phyloP scores from a whole-genome alignment of 2,329 filamentous ascomycete genomes.

The Exophiala viscosa region DNA sequence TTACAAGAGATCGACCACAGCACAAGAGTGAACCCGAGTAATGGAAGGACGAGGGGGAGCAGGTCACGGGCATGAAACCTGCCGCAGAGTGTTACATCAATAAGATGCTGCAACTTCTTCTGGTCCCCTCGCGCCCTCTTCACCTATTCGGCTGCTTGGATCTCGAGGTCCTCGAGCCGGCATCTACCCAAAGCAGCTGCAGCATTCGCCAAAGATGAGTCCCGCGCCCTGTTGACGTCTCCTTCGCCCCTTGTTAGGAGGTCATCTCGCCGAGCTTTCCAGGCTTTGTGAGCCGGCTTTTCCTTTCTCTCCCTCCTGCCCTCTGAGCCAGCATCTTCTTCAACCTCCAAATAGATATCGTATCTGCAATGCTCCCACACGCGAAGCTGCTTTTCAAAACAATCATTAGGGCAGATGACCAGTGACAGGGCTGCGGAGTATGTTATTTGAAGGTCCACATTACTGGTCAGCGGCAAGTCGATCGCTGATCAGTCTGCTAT shows the following conservation, averaged over 20 bases:
- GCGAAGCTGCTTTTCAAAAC: constrained; percentile 26
- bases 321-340: background rate
- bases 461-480: constrained; percentile 10
- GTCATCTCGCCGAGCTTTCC: constrained; percentile 6
- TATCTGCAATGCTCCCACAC: constrained; percentile 18
- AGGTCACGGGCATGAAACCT: no score
- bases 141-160: no score
- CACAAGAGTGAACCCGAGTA: no score
- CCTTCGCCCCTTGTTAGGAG: constrained; percentile 1
- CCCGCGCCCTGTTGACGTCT: constrained; percentile 2
- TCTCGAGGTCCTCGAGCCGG: background rate
- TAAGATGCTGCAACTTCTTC: no score
- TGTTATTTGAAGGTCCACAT: constrained; percentile 22
- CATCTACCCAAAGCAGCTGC: constrained; percentile 1
- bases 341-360: background rate
- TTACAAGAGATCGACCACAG: background rate
- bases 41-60: no score
- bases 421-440: constrained; percentile 22
- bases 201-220: constrained; percentile 2
- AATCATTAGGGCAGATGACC: constrained; percentile 25
- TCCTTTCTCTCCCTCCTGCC: background rate
- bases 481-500: no score
- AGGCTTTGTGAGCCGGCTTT: constrained; percentile 3
- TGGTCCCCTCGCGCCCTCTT: no score
- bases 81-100: no score